Evolutionary conservation across 2,329 filamentous ascomycete species (phyloP).

Genomic region (Harringtonia aguacate): DNA sequence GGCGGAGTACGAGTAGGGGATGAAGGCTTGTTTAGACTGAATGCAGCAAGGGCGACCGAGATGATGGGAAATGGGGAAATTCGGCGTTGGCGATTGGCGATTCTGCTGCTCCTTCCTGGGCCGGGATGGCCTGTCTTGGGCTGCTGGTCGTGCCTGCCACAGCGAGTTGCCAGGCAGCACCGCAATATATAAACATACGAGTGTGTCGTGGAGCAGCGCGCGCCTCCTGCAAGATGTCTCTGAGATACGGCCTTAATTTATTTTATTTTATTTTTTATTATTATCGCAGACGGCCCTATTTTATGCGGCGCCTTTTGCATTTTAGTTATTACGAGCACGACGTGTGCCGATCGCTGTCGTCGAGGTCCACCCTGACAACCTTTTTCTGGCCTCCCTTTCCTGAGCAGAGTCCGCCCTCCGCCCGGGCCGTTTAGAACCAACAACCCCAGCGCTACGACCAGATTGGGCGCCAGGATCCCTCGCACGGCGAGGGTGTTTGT

Average conservation of each 20-base stretch:
- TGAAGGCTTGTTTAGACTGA: not conserved
- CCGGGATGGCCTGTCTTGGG: not conserved
- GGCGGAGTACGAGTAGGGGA: not conserved
- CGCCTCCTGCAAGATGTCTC: no score
- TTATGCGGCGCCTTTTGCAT: no score
- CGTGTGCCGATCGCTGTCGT: not conserved
- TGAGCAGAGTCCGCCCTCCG: no score
- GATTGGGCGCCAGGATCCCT: no score
- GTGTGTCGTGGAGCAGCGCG: no score
- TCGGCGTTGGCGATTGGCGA: not conserved
- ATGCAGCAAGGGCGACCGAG: conserved; percentile 4
- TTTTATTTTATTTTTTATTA: not conserved
- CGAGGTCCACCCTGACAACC: not conserved
- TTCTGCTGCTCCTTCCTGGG: not conserved
- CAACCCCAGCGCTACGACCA: no score
- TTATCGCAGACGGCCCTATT: no score
- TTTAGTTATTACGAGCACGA: not conserved
- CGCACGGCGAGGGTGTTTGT: no score
- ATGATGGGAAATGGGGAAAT: not conserved
- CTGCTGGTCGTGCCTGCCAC: not conserved
- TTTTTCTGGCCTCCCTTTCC: no score
- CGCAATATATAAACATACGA: not conserved
- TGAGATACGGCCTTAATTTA: not conserved
- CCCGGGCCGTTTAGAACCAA: no score
- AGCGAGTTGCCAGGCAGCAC: not conserved